These are phyloP conservation scores for Leucosporidium yakuticum DNA, from an alignment of 768 basidiomycete genomes.

Conservation along the genomic window DNA sequence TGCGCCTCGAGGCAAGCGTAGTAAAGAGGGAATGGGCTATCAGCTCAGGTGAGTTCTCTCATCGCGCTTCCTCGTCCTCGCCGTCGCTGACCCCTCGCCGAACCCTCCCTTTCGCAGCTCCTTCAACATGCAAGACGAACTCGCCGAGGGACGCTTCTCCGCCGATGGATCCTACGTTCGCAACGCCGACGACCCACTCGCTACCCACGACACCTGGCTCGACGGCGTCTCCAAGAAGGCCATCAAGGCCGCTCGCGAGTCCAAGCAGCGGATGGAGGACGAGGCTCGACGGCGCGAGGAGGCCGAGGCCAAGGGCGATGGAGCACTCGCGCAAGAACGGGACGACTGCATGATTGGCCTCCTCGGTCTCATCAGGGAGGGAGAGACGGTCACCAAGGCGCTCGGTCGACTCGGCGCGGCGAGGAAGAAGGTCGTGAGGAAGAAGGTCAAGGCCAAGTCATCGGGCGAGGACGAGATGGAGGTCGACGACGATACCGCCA, in stretches of 20 bases:
- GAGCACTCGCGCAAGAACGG: constrained; percentile 51
- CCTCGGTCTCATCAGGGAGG: constrained; percentile 69
- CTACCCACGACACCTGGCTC: constrained; percentile 92
- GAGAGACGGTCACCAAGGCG: constrained; percentile 85
- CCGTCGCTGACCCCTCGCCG: not conserved
- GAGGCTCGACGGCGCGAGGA: constrained; percentile 69
- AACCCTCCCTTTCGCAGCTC: constrained; percentile 44
- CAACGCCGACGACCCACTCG: constrained; percentile 79
- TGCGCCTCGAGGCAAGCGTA: constrained; percentile 54
- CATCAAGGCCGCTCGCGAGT: constrained; percentile 71
- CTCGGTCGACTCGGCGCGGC: constrained; percentile 69
- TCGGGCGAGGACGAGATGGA: constrained; percentile 47
- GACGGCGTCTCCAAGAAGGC: constrained; percentile 73
- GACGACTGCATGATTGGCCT: constrained; percentile 48
- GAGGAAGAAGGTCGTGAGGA: constrained; percentile 37
- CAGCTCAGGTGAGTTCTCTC: constrained; percentile 55
- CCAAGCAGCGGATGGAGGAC: constrained; percentile 68
- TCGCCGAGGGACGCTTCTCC: constrained; percentile 95
- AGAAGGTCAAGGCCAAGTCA: constrained; percentile 29
- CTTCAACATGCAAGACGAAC: constrained; percentile 99
- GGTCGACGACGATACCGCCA: constrained; percentile 48
- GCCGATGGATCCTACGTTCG: constrained; percentile 76
- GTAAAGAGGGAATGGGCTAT: constrained; percentile 85
- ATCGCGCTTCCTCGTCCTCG: not conserved
- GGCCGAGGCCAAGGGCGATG: constrained; percentile 52